Conservation (phyloP, 2,329 filamentous ascomycete genomes). For the Claviceps lovelessii region DNA sequence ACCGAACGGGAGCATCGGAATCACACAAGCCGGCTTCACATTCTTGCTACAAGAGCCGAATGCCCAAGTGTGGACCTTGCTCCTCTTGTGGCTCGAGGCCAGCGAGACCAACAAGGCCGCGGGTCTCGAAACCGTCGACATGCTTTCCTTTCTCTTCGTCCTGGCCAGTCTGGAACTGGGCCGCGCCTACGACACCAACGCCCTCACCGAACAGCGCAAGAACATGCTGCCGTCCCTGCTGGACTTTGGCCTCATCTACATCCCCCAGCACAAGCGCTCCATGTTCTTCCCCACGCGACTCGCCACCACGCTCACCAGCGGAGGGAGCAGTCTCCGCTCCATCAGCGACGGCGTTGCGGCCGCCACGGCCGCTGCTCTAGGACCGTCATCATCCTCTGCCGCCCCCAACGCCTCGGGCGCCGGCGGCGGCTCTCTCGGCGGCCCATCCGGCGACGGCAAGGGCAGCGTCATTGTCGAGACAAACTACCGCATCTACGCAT, state of each 20-base stretch:
- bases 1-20: slow-evolving; percentile 53
- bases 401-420: neutral
- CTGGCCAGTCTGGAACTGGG: slow-evolving; percentile 87
- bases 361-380: slow-evolving; percentile 36
- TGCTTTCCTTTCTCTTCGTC: slow-evolving; percentile 91
- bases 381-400: slow-evolving; percentile 19
- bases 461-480: slow-evolving; percentile 95
- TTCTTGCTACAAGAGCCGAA: slow-evolving; percentile 92
- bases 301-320: slow-evolving; percentile 83
- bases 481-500: slow-evolving; percentile 94
- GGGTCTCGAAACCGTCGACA: slow-evolving; percentile 77
- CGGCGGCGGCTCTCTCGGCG: slow-evolving; percentile 18
- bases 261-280: slow-evolving; percentile 39
- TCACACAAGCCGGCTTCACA: slow-evolving; percentile 86
- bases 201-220: slow-evolving; percentile 64
- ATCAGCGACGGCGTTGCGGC: slow-evolving; percentile 55
- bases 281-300: slow-evolving; percentile 84
- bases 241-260: slow-evolving; percentile 86
- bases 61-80: slow-evolving; percentile 88
- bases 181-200: slow-evolving; percentile 74
- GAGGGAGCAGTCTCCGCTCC: slow-evolving; percentile 58
- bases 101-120: slow-evolving; percentile 45
- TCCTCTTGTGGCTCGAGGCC: slow-evolving; percentile 85
- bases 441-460: slow-evolving; percentile 32
- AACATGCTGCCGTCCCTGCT: slow-evolving; percentile 83